Conservation (phyloP, 257 asterid genomes). For the Cinchona pubescens region DNA sequence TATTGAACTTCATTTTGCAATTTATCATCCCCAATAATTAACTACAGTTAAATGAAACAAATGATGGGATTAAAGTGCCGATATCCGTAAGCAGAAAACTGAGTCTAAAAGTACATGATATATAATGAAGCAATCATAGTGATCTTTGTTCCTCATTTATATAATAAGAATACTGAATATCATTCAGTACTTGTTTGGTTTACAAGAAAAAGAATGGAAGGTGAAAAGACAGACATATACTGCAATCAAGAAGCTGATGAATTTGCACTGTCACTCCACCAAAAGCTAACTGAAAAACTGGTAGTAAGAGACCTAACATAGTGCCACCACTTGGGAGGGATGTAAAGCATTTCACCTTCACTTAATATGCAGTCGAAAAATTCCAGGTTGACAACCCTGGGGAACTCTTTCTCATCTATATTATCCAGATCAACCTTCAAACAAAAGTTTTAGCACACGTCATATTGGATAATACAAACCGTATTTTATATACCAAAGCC, state of each 20-base stretch:
- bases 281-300: constrained; percentile 97
- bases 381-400: constrained; percentile 54
- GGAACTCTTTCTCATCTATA: constrained; percentile 62
- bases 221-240: background rate
- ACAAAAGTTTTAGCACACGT: background rate
- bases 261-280: constrained; percentile 64
- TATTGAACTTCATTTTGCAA: too few species aligned
- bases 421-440: constrained; percentile 91
- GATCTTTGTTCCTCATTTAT: background rate
- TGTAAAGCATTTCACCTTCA: constrained; percentile 98
- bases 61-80: background rate
- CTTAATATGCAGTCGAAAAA: constrained; percentile 86
- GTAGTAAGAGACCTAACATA: constrained; percentile 85
- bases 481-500: background rate
- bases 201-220: background rate
- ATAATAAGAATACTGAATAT: background rate
- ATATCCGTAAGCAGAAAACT: too few species aligned
- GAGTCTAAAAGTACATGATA: background rate
- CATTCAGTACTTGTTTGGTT: constrained; percentile 2
- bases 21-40: too few species aligned
- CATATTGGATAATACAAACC: background rate
- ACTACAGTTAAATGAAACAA: too few species aligned
- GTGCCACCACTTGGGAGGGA: constrained; percentile 99
- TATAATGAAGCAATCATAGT: background rate
- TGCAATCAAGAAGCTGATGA: constrained; percentile 18